phyloP scores from a whole-genome alignment of 75 land plant species.

The Pinus albicaulis region DNA sequence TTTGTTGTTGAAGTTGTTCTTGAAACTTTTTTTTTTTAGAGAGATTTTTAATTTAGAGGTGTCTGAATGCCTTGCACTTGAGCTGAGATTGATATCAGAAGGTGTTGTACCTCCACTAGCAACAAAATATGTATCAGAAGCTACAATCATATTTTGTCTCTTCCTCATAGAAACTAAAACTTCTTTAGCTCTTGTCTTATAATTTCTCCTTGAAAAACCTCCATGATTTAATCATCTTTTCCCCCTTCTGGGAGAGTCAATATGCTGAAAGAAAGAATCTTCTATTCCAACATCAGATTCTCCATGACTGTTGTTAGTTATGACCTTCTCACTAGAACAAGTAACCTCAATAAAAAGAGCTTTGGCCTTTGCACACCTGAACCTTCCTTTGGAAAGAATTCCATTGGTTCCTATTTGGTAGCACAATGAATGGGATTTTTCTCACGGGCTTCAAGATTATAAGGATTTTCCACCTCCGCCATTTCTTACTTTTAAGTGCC shows the following conservation, averaged over 20 bases:
- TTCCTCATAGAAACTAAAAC: constrained; percentile 17
- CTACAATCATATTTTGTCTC: constrained; percentile 16
- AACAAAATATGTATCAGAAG: constrained; percentile 5
- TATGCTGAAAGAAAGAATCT: not conserved
- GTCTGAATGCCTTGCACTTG: constrained; percentile 3
- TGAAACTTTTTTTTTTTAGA: constrained; percentile 18
- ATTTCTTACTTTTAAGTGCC: constrained; percentile 24
- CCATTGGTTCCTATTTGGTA: not conserved
- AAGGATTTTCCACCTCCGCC: not conserved
- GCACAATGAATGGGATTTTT: not conserved
- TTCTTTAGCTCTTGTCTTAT: constrained; percentile 20
- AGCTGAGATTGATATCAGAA: constrained; percentile 11
- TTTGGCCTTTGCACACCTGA: constrained; percentile 1
- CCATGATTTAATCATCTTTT: constrained; percentile 11
- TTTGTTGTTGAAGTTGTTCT: constrained; percentile 3
- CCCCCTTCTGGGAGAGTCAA: constrained; percentile 8
- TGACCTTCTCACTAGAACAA: constrained; percentile 6
- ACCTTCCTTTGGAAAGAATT: constrained; percentile 9
- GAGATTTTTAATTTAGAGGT: not conserved
- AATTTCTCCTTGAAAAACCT: constrained; percentile 13
- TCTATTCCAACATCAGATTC: constrained; percentile 3
- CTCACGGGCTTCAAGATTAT: constrained; percentile 3
- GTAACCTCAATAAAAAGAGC: constrained; percentile 3
- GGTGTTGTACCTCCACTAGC: constrained; percentile 1
- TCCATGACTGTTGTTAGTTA: constrained; percentile 2